These are phyloP conservation scores for Candida parachauliodes DNA, from an alignment of 805 yeast genomes.

Conservation along the genomic window DNA sequence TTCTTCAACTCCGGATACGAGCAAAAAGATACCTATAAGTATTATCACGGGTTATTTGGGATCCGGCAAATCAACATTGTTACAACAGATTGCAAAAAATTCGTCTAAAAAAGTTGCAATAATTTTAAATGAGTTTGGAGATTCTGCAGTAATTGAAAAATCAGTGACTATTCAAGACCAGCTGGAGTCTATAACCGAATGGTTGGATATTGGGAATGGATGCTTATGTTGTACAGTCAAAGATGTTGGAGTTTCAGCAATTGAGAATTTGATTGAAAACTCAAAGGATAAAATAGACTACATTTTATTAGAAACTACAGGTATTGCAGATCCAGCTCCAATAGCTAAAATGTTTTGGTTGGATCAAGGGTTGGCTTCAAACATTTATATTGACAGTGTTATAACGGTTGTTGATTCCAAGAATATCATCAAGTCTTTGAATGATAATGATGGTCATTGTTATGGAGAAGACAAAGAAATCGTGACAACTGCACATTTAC, in stretches of 20 bases:
- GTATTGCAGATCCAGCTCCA: conserved; percentile 97
- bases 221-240: conserved; percentile 95
- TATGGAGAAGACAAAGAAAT: conserved; percentile 43
- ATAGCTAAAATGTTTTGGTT: conserved; percentile 97
- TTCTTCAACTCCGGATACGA: conserved; percentile 3
- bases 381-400: conserved; percentile 87
- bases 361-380: conserved; percentile 81
- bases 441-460: conserved; percentile 72
- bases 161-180: conserved; percentile 66
- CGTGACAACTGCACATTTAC: conserved; percentile 77
- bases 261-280: conserved; percentile 76
- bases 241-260: conserved; percentile 92
- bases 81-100: conserved; percentile 67
- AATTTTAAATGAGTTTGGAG: conserved; percentile 89
- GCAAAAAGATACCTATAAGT: conserved; percentile 75
- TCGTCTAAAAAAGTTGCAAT: conserved; percentile 81
- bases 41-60: conserved; percentile 94
- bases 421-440: conserved; percentile 61
- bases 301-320: conserved; percentile 91
- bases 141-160: conserved; percentile 84
- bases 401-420: conserved; percentile 80
- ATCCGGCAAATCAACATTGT: conserved; percentile 86
- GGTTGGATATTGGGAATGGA: conserved; percentile 96
- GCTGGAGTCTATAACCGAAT: conserved; percentile 65
- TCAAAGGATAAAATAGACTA: conserved; percentile 77